Percentiles rank a stretch among this genome's conserved stretches.
Evolutionary conservation across 2,329 filamentous ascomycete species (phyloP).

Genomic region (Alternaria solani): DNA sequence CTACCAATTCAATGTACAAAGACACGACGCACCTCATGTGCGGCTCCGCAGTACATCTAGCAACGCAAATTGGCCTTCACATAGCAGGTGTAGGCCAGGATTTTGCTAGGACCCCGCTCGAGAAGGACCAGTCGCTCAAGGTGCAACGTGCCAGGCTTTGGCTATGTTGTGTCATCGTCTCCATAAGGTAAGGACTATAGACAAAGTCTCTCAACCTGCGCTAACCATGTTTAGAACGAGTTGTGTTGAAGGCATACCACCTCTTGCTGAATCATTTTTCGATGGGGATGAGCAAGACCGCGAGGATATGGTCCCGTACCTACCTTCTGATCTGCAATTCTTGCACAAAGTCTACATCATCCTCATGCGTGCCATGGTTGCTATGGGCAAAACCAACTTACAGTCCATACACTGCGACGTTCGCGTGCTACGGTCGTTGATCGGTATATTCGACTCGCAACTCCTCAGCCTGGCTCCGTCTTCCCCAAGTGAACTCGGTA

Average conservation of each 20-base stretch:
- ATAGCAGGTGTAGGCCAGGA: constrained; percentile 52
- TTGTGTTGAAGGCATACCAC: constrained; percentile 46
- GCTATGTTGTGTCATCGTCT: constrained; percentile 50
- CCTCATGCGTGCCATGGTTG: constrained; percentile 44
- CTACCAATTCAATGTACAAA: constrained; percentile 53
- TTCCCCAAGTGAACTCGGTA: constrained; percentile 45
- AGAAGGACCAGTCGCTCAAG: constrained; percentile 47
- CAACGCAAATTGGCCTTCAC: constrained; percentile 53
- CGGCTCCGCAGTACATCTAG: constrained; percentile 52
- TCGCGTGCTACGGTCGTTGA: constrained; percentile 43
- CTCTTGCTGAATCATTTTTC: constrained; percentile 46
- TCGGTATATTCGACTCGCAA: constrained; percentile 49
- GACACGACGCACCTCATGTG: constrained; percentile 52
- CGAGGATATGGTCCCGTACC: constrained; percentile 43
- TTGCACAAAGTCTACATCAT: constrained; percentile 46
- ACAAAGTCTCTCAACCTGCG: neutral
- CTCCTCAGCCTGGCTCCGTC: constrained; percentile 39
- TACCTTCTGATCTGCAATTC: constrained; percentile 44
- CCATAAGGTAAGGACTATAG: constrained; percentile 39
- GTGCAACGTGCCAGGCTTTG: constrained; percentile 49
- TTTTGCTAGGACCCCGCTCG: constrained; percentile 49
- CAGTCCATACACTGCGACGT: constrained; percentile 42
- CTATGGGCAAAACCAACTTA: constrained; percentile 46
- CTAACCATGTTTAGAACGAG: constrained; percentile 38
- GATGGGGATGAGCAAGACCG: constrained; percentile 44